Percentiles rank a stretch among this genome's conserved stretches.
phyloP scores from a whole-genome alignment of 768 basidiomycete genomes.

The Russula virescens region DNA sequence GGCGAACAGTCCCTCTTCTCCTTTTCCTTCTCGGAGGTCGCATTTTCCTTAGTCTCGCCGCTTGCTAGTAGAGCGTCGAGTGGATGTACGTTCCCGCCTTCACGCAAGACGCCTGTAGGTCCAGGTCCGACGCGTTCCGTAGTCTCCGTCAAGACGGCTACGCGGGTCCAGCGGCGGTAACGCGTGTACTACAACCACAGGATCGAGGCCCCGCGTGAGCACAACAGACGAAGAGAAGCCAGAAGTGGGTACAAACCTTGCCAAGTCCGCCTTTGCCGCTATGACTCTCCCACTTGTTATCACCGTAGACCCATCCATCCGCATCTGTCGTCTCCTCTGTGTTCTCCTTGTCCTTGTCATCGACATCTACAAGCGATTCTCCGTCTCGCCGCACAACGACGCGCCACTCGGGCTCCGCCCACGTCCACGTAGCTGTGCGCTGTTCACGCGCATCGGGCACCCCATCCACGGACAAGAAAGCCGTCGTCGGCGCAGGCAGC shows the following conservation, averaged over 20 bases:
- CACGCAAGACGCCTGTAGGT: slow-evolving; percentile 28
- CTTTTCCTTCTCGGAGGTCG: neutral
- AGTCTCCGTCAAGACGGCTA: slow-evolving; percentile 71
- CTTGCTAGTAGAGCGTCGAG: neutral
- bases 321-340: slow-evolving; percentile 70
- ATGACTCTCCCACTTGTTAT: slow-evolving; percentile 90
- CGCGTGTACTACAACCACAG: slow-evolving; percentile 63
- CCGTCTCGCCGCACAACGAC: slow-evolving; percentile 59
- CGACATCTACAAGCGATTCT: slow-evolving; percentile 30
- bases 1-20: neutral
- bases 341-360: slow-evolving; percentile 38
- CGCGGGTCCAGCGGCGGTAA: slow-evolving; percentile 78
- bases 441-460: slow-evolving; percentile 44
- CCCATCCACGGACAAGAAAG: slow-evolving; percentile 42
- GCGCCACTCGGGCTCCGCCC: slow-evolving; percentile 90
- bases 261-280: slow-evolving; percentile 78
- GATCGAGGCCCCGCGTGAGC: neutral
- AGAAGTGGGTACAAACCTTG: slow-evolving; percentile 44
- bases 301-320: slow-evolving; percentile 91
- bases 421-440: slow-evolving; percentile 76
- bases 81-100: slow-evolving; percentile 15
- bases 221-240: neutral
- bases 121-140: slow-evolving; percentile 48
- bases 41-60: neutral
- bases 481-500: slow-evolving; percentile 56